Evolutionary conservation across 106 monocot species (phyloP).

Genomic region (Ottelia alismoides): DNA sequence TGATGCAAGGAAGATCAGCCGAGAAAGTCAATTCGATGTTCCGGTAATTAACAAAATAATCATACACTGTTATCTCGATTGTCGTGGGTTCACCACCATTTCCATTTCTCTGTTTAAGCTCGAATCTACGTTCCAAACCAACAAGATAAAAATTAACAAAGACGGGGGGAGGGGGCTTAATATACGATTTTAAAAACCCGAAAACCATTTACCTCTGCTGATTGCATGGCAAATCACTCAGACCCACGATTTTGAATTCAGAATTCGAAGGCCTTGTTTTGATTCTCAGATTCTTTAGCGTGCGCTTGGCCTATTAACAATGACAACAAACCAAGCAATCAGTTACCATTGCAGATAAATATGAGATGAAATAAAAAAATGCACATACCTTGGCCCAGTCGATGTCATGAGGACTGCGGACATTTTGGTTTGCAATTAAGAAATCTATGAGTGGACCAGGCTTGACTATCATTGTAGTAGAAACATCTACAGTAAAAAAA

Average conservation of each 20-base stretch:
- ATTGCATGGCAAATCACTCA: slow-evolving; percentile 76
- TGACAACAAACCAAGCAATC: neutral
- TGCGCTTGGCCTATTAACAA: slow-evolving; percentile 11
- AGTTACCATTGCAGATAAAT: neutral
- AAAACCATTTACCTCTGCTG: slow-evolving; percentile 23
- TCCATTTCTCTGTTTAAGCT: slow-evolving; percentile 40
- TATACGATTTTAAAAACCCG: neutral
- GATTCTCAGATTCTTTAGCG: slow-evolving; percentile 52
- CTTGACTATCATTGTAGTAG: slow-evolving; percentile 64
- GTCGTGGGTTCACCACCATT: slow-evolving; percentile 8
- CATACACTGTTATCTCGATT: slow-evolving; percentile 62
- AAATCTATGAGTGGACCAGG: slow-evolving; percentile 86
- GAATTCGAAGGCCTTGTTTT: slow-evolving; percentile 41
- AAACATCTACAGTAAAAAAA: slow-evolving; percentile 10
- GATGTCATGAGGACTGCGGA: slow-evolving; percentile 30
- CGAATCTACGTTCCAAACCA: slow-evolving; percentile 25
- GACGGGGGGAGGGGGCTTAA: neutral
- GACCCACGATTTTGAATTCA: slow-evolving; percentile 72
- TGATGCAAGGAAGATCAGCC: slow-evolving; percentile 62
- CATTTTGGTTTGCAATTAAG: slow-evolving; percentile 73
- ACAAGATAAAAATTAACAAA: neutral
- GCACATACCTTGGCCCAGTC: slow-evolving; percentile 81
- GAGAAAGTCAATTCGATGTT: slow-evolving; percentile 36
- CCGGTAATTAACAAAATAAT: slow-evolving; percentile 52
- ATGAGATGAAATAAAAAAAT: neutral